A percentile compares a stretch with the other conserved stretches of the same genome.
phyloP scores from a whole-genome alignment of 345 rosid species.

The Gossypium rotundifolium region DNA sequence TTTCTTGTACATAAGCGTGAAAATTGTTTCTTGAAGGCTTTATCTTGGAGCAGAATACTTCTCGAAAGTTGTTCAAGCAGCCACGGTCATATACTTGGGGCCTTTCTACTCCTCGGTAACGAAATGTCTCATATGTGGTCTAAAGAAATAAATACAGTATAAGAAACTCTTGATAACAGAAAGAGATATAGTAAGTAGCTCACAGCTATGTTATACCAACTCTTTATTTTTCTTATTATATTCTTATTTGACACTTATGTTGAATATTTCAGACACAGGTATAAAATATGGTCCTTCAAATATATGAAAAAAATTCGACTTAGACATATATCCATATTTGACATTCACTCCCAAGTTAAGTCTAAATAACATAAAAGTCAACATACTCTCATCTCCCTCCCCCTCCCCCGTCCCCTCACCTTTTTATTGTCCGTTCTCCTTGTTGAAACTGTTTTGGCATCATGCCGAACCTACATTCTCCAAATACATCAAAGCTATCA shows the following conservation, averaged over 20 bases:
- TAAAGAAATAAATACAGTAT: conserved; percentile 17
- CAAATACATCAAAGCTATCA: not conserved
- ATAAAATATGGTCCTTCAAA: not conserved
- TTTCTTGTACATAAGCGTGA: conserved; percentile 27
- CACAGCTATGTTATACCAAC: not conserved
- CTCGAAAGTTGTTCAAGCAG: conserved; percentile 33
- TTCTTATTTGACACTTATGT: not conserved
- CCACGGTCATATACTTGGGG: conserved; percentile 30
- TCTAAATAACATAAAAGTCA: too few relatives aligned
- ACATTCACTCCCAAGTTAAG: too few relatives aligned
- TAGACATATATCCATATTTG: not conserved
- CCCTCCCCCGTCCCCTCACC: not conserved
- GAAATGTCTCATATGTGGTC: conserved; percentile 52
- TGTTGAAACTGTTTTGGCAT: not conserved
- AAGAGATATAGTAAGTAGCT: not conserved
- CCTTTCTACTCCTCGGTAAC: conserved; percentile 21
- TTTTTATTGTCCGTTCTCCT: not conserved
- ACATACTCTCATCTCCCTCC: not conserved
- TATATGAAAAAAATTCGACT: not conserved
- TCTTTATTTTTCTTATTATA: not conserved
- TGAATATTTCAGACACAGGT: not conserved
- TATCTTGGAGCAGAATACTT: conserved; percentile 35
- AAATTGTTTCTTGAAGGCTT: conserved; percentile 39
- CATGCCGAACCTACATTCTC: not conserved
- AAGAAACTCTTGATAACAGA: conserved; percentile 1